Base-by-base conservation (phyloP, 352 stramenopile genomes). In the Blastocystis sp. region DNA sequence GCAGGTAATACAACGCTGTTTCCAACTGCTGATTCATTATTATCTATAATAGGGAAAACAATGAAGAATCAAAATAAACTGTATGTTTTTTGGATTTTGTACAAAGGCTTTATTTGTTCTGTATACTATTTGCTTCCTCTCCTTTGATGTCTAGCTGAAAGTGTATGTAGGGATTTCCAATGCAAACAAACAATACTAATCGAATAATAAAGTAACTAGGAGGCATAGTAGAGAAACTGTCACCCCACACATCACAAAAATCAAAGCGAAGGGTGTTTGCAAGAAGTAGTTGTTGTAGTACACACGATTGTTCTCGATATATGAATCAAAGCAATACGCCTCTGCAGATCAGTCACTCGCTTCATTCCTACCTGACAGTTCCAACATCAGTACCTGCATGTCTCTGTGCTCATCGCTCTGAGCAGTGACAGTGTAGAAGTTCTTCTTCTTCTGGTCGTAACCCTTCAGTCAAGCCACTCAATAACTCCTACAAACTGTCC, bases 231-330 rank as follows among this genome's bases (percentile, higher is more conserved):
- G 16, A 39, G 37, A n/a, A 26, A 64, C 7, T 3, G 24, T 55
- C 20, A 66, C 26, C 16, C 53, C 54, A 18, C 59, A 34, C 6
- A 43, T 20, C 43, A 68, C 9, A 53, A 85, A 85, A 16, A 85
- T 1, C 11, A 66, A 5, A 47, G 68, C 47, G 8, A 85, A 66
- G 0, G 73, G 73, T 26, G 26, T 43, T 39, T 85, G 24, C 8
- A 37, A 37, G 41, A 53, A 85, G 53, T 85, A 85, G 41, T 85
- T 85, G 30, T 85, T 53, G 53, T 85, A 85, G 20, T 65, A 47
- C 30, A 85, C 50, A 20, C 53, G 54, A 26, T 66, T 53, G 1
- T 18, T 34, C 1, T 54, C 26, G 24, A 85, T 55, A 37, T 41
- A 24, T 13, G 34, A 68, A 68, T 85, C 73, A 45, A 66, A 65